Evolutionary conservation across 1,284 basidiomycete genomes (phyloP), one percentile per base, ranked within the genome.

Genomic region (Heliocybe sulcata): DNA sequence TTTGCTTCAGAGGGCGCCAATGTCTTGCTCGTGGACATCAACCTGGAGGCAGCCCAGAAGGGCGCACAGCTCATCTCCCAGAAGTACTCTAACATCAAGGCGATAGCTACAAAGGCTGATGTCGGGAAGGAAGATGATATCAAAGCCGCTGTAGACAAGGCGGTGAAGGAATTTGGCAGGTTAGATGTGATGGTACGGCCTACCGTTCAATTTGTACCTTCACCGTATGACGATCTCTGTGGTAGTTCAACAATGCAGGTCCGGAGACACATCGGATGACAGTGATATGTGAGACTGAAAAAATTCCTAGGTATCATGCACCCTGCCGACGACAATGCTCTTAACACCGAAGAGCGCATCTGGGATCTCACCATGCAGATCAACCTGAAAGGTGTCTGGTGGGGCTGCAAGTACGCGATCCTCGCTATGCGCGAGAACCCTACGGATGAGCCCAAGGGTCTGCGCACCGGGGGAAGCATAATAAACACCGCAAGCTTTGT

Each of bases 301-400:
- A 59, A 42, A 25, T 22, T 31, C 33, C 50, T 62, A 85, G 88
- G 91, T 16, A 95, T 98, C 66, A 98, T 98, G 95, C 95, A 97
- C 69, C 87, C 92, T 11, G 83, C 77, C 22, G 95, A 98, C 66
- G 94, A 96, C 67, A 88, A 94, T 67, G 95, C 95, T 4, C 77
- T 98, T 64, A 94, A 93, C 69, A 98, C 95, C 14, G 93, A 96
- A 64, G 95, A 98, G 72, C 85, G 80, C 61, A 93, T 98, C 69
- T 98, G 95, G 94, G 92, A 96, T 69, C 76, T 94, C 56, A 94
- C 92, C 3, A 92, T 95, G 86, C 79, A 83, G 58, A 89, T 98
- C 75, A 98, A 98, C 70, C 83, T 96, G 68, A 98, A 98, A 73
- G 95, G 95, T 55, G 96, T 98, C 57, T 98, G 95, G 95, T 98